Conservation (phyloP, 176 grass and related monocot genomes). For the Cymbopogon citratus region DNA sequence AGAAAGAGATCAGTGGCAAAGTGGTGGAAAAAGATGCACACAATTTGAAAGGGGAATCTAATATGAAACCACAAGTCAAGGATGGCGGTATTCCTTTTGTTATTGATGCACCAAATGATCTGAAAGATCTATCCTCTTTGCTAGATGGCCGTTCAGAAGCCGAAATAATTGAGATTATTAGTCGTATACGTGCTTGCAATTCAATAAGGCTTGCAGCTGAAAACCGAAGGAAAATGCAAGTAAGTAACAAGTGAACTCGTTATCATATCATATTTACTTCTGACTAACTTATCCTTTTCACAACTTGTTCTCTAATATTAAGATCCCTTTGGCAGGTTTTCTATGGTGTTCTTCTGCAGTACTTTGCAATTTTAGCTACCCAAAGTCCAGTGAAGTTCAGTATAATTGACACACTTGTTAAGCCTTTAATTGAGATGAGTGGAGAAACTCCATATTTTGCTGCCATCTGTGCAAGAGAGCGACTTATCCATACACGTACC, state of each 20-base stretch:
- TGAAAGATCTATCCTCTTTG: constrained; percentile 64
- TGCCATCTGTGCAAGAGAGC: constrained; percentile 85
- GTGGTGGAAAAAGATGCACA: constrained; percentile 16
- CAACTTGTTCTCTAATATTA: constrained; percentile 17
- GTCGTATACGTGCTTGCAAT: constrained; percentile 79
- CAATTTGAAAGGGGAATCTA: constrained; percentile 39
- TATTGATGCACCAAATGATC: constrained; percentile 74
- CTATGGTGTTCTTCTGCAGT: constrained; percentile 90
- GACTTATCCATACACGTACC: constrained; percentile 58
- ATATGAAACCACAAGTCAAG: constrained; percentile 24
- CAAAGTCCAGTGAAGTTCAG: constrained; percentile 65
- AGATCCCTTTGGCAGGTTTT: constrained; percentile 60
- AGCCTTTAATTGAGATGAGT: constrained; percentile 92
- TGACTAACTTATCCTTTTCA: not conserved
- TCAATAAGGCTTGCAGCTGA: constrained; percentile 82
- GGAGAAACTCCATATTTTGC: constrained; percentile 93
- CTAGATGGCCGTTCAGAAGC: constrained; percentile 70
- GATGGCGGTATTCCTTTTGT: constrained; percentile 66
- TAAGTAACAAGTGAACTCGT: constrained; percentile 16
- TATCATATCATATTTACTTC: not conserved
- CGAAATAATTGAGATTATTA: constrained; percentile 83
- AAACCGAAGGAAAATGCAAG: constrained; percentile 96
- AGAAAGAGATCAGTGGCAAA: constrained; percentile 32
- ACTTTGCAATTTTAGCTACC: constrained; percentile 77
- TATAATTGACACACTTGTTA: constrained; percentile 80